A percentile compares a stretch with the other conserved stretches of the same genome.
These are phyloP conservation scores for Elongisporangium undulatum DNA, from an alignment of 352 stramenopile genomes.

Conservation along the genomic window DNA sequence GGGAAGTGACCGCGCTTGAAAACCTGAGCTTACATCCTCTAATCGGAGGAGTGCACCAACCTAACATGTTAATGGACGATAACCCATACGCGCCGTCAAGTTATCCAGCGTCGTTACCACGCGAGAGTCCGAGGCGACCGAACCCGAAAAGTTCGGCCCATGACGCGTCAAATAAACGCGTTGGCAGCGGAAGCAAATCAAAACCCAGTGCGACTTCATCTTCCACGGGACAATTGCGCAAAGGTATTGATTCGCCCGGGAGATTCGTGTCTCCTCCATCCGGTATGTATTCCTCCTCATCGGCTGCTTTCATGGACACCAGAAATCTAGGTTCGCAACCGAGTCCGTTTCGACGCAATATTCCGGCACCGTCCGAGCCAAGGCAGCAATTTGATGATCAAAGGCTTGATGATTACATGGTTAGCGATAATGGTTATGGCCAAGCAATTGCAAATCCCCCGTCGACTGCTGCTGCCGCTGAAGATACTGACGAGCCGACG, in stretches of 20 bases:
- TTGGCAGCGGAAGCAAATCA: background rate
- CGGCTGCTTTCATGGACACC: background rate
- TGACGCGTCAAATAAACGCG: background rate
- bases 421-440: background rate
- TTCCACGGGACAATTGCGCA: background rate
- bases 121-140: background rate
- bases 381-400: background rate
- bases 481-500: background rate
- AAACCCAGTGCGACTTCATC: background rate
- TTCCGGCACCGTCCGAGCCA: background rate
- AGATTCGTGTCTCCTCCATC: background rate
- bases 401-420: background rate
- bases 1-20: conserved; percentile 36
- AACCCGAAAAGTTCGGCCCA: background rate
- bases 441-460: background rate
- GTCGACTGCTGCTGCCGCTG: background rate
- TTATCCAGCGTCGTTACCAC: background rate
- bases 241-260: background rate
- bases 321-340: background rate
- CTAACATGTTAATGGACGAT: background rate
- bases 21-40: conserved; percentile 31
- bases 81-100: background rate
- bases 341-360: background rate
- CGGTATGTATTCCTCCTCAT: background rate
- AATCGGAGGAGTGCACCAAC: background rate